phyloP scores from a whole-genome alignment of 2,329 filamentous ascomycete species.

The Ophiobolus disseminans region DNA sequence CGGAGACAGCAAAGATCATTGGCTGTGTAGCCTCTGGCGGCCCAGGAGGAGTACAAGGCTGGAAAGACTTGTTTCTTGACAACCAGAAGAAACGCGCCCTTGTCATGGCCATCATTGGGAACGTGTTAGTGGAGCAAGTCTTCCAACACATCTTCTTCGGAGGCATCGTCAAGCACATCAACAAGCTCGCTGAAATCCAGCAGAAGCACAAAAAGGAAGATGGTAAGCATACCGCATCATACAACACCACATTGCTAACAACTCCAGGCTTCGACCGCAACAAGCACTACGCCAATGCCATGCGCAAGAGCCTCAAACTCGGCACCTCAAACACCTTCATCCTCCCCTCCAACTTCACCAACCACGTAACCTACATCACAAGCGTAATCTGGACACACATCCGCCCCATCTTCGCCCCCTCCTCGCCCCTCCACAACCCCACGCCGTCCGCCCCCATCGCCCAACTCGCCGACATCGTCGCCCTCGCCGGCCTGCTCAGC shows the following conservation, averaged over 20 bases:
- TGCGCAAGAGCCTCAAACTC: constrained; percentile 7
- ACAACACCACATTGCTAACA: background rate
- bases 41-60: constrained; percentile 26
- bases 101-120: constrained; percentile 37
- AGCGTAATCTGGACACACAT: constrained; percentile 30
- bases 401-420: constrained; percentile 25
- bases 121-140: constrained; percentile 41
- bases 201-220: constrained; percentile 19
- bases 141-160: constrained; percentile 38
- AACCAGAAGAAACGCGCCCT: constrained; percentile 26
- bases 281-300: constrained; percentile 11
- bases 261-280: constrained; percentile 31
- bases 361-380: constrained; percentile 26
- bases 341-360: constrained; percentile 32
- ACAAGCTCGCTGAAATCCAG: constrained; percentile 15
- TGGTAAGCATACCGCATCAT: constrained; percentile 22
- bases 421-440: too few species aligned
- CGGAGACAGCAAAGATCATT: constrained; percentile 33
- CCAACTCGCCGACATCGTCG: constrained; percentile 18
- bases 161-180: constrained; percentile 7
- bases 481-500: constrained; percentile 28
- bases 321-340: background rate
- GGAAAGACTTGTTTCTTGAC: constrained; percentile 33
- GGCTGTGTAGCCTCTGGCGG: constrained; percentile 35
- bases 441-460: background rate